Conservation (phyloP, 352 stramenopile species). For the Phytophthora litchii region DNA sequence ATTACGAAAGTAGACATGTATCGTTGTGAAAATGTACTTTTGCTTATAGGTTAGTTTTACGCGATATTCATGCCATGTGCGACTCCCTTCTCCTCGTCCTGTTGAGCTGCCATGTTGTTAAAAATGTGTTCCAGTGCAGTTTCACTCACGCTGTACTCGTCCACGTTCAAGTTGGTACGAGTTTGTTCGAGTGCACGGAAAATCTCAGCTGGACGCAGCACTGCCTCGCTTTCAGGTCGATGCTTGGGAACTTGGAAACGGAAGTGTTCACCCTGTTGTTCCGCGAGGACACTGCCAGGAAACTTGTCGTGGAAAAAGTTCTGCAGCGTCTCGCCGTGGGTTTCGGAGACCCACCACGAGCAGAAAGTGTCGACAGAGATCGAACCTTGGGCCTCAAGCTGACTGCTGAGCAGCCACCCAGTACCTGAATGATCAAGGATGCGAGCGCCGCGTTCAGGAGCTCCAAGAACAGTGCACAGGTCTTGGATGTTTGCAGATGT, state of each 20-base stretch:
- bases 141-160: constrained; percentile 89
- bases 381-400: constrained; percentile 41
- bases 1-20: constrained; percentile 3
- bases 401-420: constrained; percentile 50
- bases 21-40: too few relatives aligned
- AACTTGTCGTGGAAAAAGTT: constrained; percentile 50
- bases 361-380: constrained; percentile 56
- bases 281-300: constrained; percentile 46
- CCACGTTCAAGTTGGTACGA: constrained; percentile 62
- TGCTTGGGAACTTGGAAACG: constrained; percentile 75
- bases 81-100: constrained; percentile 58
- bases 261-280: constrained; percentile 76
- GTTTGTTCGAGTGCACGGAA: constrained; percentile 77
- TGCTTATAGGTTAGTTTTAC: neutral
- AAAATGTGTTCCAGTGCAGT: constrained; percentile 93
- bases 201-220: constrained; percentile 49
- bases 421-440: constrained; percentile 29
- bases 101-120: constrained; percentile 85
- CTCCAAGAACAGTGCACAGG: constrained; percentile 42
- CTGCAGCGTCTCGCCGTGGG: constrained; percentile 41
- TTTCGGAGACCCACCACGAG: constrained; percentile 64
- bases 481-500: constrained; percentile 35
- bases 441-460: constrained; percentile 28
- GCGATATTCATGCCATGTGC: constrained; percentile 31
- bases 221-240: constrained; percentile 4